Evolutionary conservation across 306 rosid species (phyloP), one percentile per base, ranked within the genome.

Genomic region (Trifolium repens): DNA sequence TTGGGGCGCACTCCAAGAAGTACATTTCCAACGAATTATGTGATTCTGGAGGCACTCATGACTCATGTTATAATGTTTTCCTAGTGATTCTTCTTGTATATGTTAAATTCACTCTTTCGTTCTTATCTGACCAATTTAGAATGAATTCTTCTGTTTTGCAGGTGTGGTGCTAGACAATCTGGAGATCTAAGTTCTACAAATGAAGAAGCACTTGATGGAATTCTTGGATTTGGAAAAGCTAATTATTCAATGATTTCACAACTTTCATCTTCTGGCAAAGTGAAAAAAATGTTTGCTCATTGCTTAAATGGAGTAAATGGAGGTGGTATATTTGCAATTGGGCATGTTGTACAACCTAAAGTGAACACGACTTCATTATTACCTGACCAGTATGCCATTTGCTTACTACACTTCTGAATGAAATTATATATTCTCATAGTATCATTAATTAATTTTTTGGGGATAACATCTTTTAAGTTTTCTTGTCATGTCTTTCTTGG

Each of bases 281-380:
- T 94, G 75, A 89, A 86, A 84, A 94, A 92, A 88, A 94, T 92
- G 91, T 94, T 94, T 90, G 99, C 99, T 78, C 99, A 94, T 83
- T 94, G 99, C 87, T 88, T 94, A 76, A 90, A 94, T 84, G 97
- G 99, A 84, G 81, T 77, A 74, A 92, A 88, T 85, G 99, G 97
- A 71, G 99, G 99, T 19, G 99, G 99, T 80, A 92, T 94, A 57
- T 94, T 94, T 85, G 99, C 97, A 34, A 90, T 94, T 73, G 99
- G 99, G 69, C 96, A 85, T 81, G 97, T 94, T 74, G 97, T 92
- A 79, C 96, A 90, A 69, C 99, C 99, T 63, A 83, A 88, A 90
- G 99, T 94, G 80, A 94, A 92, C 69, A 75, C 78, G 91, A 94
- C 99, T 76, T 96, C 96, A 2, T 80, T 94, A 84, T 88, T 94